phyloP scores from a whole-genome alignment of 2,329 filamentous ascomycete species.

The Talaromyces sp. region DNA sequence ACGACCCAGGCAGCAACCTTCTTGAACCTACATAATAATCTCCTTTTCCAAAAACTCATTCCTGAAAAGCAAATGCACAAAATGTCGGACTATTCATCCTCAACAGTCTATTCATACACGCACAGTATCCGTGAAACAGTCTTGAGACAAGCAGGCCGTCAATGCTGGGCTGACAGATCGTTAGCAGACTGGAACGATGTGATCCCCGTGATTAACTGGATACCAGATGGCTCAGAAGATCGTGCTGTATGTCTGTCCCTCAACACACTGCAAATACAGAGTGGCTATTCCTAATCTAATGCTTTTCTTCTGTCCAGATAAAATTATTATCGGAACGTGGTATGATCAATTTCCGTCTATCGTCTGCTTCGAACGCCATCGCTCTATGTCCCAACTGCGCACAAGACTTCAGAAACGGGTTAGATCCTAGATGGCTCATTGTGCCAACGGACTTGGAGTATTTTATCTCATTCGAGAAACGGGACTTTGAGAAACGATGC shows the following conservation, averaged over 20 bases:
- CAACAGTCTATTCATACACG: too few species aligned
- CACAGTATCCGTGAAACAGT: too few species aligned
- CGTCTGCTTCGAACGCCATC: background rate
- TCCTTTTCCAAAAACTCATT: too few species aligned
- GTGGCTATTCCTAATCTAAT: background rate
- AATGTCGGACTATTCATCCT: too few species aligned
- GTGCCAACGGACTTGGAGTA: conserved; percentile 18
- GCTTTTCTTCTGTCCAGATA: background rate
- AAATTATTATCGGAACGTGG: background rate
- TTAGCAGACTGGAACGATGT: background rate
- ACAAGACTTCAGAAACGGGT: conserved; percentile 15
- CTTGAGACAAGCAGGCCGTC: background rate
- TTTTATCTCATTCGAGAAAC: background rate
- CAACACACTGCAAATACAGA: too few species aligned
- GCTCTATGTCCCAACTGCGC: background rate
- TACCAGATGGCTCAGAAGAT: background rate
- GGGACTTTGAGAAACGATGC: conserved; percentile 33
- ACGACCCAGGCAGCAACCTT: too few species aligned
- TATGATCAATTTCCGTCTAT: background rate
- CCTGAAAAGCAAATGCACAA: too few species aligned
- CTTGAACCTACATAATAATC: too few species aligned
- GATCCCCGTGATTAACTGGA: background rate
- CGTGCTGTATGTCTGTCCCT: background rate
- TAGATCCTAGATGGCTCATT: conserved; percentile 21
- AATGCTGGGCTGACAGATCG: background rate